Percentiles rank a stretch among this genome's conserved stretches.
Evolutionary conservation across 2,329 filamentous ascomycete species (phyloP).

Genomic region (Fusarium sp.): DNA sequence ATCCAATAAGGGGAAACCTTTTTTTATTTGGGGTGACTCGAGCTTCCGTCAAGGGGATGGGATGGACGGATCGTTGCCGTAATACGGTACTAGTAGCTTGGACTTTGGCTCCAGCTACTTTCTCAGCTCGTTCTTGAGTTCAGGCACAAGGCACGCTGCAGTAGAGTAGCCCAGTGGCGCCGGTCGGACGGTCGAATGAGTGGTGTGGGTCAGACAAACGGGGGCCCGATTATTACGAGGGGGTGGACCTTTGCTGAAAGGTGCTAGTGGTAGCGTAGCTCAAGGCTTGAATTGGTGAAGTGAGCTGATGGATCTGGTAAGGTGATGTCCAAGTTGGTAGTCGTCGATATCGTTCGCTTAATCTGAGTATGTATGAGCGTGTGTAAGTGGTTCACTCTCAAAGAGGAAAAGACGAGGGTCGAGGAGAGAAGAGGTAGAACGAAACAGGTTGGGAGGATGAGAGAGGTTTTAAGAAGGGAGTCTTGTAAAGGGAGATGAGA

Average conservation of each 20-base stretch:
- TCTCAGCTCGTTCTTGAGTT: slow-evolving; percentile 43
- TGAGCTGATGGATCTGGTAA: slow-evolving; percentile 41
- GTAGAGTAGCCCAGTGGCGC: slow-evolving; percentile 44
- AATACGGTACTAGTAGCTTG: slow-evolving; percentile 32
- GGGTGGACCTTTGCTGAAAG: slow-evolving; percentile 31
- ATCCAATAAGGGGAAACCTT: slow-evolving; percentile 42
- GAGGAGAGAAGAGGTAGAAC: slow-evolving; percentile 10
- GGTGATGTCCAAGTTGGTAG: slow-evolving; percentile 10
- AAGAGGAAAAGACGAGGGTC: slow-evolving; percentile 7
- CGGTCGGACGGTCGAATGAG: slow-evolving; percentile 49
- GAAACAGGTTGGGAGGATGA: slow-evolving; percentile 8
- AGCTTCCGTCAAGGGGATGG: slow-evolving; percentile 43
- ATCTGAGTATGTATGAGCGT: slow-evolving; percentile 20
- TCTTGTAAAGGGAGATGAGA: slow-evolving; percentile 39
- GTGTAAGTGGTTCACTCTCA: slow-evolving; percentile 43
- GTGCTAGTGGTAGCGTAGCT: slow-evolving; percentile 13
- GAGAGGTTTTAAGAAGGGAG: slow-evolving; percentile 32
- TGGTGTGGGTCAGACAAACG: slow-evolving; percentile 49
- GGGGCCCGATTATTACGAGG: slow-evolving; percentile 42
- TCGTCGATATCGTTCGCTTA: slow-evolving; percentile 40
- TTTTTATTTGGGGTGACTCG: slow-evolving; percentile 41
- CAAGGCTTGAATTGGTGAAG: slow-evolving; percentile 29
- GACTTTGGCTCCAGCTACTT: slow-evolving; percentile 38
- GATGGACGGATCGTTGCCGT: slow-evolving; percentile 45
- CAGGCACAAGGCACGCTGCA: slow-evolving; percentile 47